Evolutionary conservation across 129 eudicot genomes (phyloP).

Genomic region (Lactuca saligna): DNA sequence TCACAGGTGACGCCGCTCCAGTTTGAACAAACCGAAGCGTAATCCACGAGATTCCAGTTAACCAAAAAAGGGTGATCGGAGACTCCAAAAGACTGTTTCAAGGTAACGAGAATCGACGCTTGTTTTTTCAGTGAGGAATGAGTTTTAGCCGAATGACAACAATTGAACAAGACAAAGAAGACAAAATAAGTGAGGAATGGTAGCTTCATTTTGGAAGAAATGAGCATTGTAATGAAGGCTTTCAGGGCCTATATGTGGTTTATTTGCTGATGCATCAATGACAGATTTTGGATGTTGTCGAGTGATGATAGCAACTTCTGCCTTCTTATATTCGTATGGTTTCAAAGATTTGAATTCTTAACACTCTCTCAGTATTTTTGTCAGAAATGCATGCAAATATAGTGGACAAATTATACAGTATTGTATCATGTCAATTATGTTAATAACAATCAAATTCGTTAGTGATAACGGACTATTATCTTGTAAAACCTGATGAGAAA

Average conservation of each 20-base stretch:
- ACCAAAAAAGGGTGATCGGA: conserved; percentile 36
- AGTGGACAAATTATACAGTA: neutral
- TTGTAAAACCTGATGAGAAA: neutral
- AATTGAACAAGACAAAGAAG: conserved; percentile 34
- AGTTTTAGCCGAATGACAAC: conserved; percentile 23
- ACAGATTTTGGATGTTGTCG: conserved; percentile 29
- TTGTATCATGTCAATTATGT: neutral
- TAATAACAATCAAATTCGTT: neutral
- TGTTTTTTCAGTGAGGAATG: conserved; percentile 38
- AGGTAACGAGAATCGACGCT: conserved; percentile 46
- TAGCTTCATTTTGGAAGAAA: conserved; percentile 27
- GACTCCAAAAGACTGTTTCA: conserved; percentile 41
- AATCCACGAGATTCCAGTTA: conserved; percentile 47
- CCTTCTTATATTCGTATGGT: conserved; percentile 33
- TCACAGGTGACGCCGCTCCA: conserved; percentile 63
- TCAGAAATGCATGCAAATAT: conserved; percentile 15
- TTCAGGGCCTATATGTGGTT: conserved; percentile 29
- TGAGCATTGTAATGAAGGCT: conserved; percentile 20
- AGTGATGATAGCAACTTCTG: conserved; percentile 36
- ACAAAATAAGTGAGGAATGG: conserved; percentile 30
- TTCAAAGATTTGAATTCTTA: conserved; percentile 27
- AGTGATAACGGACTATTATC: neutral
- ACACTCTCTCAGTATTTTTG: neutral
- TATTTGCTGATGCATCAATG: conserved; percentile 16
- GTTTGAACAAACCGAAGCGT: conserved; percentile 42